A percentile compares a stretch with the other conserved stretches of the same genome.
Evolutionary conservation across 495 filamentous ascomycete genomes (phyloP).

Genomic region (Jackrogersella multiformis): DNA sequence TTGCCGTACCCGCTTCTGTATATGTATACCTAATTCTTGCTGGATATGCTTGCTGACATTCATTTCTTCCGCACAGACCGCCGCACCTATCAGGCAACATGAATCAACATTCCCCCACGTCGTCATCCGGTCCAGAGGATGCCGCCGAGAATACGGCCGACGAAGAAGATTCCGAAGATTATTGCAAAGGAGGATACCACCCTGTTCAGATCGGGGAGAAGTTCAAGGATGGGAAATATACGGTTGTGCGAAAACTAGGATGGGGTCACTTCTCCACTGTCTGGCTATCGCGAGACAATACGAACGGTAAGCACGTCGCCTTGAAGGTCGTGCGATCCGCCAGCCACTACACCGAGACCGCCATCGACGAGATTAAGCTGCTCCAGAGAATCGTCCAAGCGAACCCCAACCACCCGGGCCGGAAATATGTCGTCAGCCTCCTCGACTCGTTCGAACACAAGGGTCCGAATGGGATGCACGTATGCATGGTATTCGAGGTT

Average conservation of each 20-base stretch:
- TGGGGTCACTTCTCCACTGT: slow-evolving; percentile 99
- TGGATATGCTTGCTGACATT: slow-evolving; percentile 20
- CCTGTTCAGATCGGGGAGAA: slow-evolving; percentile 92
- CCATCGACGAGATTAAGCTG: slow-evolving; percentile 98
- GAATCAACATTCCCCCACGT: slow-evolving; percentile 76
- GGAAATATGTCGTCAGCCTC: slow-evolving; percentile 92
- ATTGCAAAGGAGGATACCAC: slow-evolving; percentile 98
- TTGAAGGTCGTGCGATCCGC: slow-evolving; percentile 97
- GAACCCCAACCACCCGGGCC: slow-evolving; percentile 90
- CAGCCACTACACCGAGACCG: slow-evolving; percentile 98
- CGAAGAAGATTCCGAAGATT: slow-evolving; percentile 98
- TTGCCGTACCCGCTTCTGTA: too few species aligned
- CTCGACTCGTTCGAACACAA: slow-evolving; percentile 98
- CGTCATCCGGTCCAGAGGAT: slow-evolving; percentile 82
- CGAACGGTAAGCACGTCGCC: slow-evolving; percentile 91
- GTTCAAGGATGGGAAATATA: slow-evolving; percentile 98
- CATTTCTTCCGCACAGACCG: slow-evolving; percentile 39
- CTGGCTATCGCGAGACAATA: slow-evolving; percentile 94
- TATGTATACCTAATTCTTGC: background rate
- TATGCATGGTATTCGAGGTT: slow-evolving; percentile 99
- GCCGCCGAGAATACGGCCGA: slow-evolving; percentile 93
- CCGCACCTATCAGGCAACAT: slow-evolving; percentile 51
- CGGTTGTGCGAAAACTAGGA: slow-evolving; percentile 93
- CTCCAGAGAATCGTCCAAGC: slow-evolving; percentile 96
- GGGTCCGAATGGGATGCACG: slow-evolving; percentile 93